Base-by-base conservation (phyloP, 2,329 filamentous ascomycete genomes). In the Hymenoscyphus linearis region DNA sequence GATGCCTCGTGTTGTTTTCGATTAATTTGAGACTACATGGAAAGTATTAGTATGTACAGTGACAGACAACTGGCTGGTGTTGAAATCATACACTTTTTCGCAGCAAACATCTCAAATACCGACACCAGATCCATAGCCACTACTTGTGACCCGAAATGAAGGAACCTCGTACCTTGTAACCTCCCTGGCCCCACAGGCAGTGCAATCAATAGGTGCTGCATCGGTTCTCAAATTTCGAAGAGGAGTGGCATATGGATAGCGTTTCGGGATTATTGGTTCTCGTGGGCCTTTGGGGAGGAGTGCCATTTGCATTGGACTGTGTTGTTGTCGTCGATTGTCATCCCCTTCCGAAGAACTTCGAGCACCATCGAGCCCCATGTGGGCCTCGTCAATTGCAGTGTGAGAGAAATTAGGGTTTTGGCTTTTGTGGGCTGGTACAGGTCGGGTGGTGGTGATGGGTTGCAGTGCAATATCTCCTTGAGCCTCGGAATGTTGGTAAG, bases 51-150 rank as follows among this genome's bases (percentile, higher is more conserved):
- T 18, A 47, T 4, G 18, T 22, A 22, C n/a, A n/a, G 14, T 18
- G 37, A 40, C 16, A 16, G n/a, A 40, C 16, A 16, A n/a, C 7
- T 40, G 16, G 16, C n/a, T 18, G 10, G 7, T 40, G n/a, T 25
- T 47, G 18, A 7, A n/a, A 18, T 44, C 40, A n/a, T 44, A 44
- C 40, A 18, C 18, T 44, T 44, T 12, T 18, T 13, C 9, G n/a
- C 14, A 40, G 37, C 37, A 40, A 36, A 78, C 74, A 78, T 25
- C 76, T 74, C 31, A 77, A 61, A 61, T 73, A 75, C 62, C 63
- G 50, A 47, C 62, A n/a, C 40, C 18, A 47, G 40, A 22, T 10
- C 40, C 40, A 47, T 47, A 47, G 6, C 40, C 40, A 10, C 40
- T 47, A 22, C 40, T 47, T 10, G n/a, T 62, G 40, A 57, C 56